Evolutionary conservation across 2,329 filamentous ascomycete genomes (phyloP).

Genomic region (Clathrospora elynae): DNA sequence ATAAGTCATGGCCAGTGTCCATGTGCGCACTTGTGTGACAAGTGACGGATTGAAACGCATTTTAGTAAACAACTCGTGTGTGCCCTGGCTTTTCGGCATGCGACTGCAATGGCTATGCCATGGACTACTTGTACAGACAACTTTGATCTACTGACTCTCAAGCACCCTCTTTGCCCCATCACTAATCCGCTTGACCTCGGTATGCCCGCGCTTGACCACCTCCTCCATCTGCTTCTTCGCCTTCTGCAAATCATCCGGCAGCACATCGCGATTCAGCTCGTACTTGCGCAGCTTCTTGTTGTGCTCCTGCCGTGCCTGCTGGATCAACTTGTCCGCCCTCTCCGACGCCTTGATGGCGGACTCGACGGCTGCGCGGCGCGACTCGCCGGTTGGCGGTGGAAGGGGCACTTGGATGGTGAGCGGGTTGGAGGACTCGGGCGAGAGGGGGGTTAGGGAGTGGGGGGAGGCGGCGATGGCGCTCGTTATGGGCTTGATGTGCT

Average conservation of each 20-base stretch:
- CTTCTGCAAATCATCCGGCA: conserved; percentile 58
- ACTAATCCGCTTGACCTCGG: conserved; percentile 56
- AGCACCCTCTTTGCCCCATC: conserved; percentile 57
- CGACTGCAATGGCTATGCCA: too few species aligned
- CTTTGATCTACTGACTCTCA: conserved; percentile 41
- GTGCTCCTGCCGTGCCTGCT: conserved; percentile 53
- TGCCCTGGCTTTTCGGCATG: too few species aligned
- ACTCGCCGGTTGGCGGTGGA: conserved; percentile 63
- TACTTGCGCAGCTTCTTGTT: conserved; percentile 56
- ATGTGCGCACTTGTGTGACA: too few species aligned
- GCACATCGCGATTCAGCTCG: conserved; percentile 49
- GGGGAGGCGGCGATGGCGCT: conserved; percentile 59
- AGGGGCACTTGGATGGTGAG: conserved; percentile 61
- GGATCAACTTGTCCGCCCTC: conserved; percentile 49
- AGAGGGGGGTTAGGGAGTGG: conserved; percentile 58
- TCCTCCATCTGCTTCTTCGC: conserved; percentile 57
- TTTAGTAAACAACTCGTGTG: too few species aligned
- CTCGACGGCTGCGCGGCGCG: conserved; percentile 51
- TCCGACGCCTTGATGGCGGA: conserved; percentile 51
- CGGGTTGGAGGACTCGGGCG: conserved; percentile 55
- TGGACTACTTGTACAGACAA: too few species aligned
- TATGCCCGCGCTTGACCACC: conserved; percentile 55
- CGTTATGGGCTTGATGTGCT: conserved; percentile 62
- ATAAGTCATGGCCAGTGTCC: too few species aligned
- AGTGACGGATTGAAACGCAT: too few species aligned